phyloP scores from a whole-genome alignment of 2,329 filamentous ascomycete genomes.

The Apiospora saccharicola region DNA sequence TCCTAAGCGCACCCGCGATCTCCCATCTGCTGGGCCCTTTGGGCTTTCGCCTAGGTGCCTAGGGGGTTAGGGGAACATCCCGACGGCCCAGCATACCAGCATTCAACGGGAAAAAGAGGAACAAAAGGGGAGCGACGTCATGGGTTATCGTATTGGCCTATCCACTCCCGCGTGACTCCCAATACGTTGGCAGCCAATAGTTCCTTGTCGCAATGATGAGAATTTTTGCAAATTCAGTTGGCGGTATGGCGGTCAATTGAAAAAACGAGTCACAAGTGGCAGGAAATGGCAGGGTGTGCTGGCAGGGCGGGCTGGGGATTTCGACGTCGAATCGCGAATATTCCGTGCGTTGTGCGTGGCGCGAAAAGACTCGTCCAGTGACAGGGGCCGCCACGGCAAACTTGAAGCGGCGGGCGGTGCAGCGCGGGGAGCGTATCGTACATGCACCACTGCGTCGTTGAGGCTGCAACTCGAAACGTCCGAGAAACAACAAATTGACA shows the following conservation, averaged over 20 bases:
- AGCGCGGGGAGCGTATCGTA: neutral
- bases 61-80: neutral
- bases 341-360: slow-evolving; percentile 18
- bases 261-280: neutral
- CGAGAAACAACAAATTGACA: neutral
- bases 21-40: neutral
- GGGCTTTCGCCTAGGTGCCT: neutral
- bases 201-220: neutral
- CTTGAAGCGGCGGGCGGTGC: slow-evolving; percentile 12
- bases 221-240: slow-evolving; percentile 13
- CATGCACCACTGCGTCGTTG: neutral
- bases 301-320: slow-evolving; percentile 8
- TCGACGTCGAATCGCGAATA: slow-evolving; percentile 18
- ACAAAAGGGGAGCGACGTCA: slow-evolving; percentile 6
- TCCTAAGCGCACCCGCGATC: slow-evolving; percentile 33
- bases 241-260: neutral
- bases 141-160: neutral
- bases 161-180: slow-evolving; percentile 10
- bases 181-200: neutral
- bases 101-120: neutral
- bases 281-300: neutral
- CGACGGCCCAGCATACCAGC: slow-evolving; percentile 5
- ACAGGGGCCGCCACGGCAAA: neutral
- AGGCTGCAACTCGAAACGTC: slow-evolving; percentile 20
- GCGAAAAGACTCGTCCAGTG: slow-evolving; percentile 13